Percentiles rank a stretch among this genome's conserved stretches.
phyloP scores from a whole-genome alignment of 768 basidiomycete genomes.

The Kwoniella heveanensis region DNA sequence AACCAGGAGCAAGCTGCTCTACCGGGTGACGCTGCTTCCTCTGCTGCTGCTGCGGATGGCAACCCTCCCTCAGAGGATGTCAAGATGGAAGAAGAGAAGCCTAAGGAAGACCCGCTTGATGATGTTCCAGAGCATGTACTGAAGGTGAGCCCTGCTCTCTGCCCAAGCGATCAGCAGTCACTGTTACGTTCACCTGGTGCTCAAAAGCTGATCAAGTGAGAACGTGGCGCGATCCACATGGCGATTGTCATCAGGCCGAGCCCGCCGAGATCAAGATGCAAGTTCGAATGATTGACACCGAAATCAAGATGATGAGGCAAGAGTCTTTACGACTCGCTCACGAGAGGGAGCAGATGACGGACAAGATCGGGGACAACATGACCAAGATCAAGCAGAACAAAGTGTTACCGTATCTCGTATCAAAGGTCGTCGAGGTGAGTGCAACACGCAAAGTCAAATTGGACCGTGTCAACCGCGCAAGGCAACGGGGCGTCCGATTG shows the following conservation, averaged over 20 bases:
- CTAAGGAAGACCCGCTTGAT: constrained; percentile 70
- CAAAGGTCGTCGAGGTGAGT: constrained; percentile 91
- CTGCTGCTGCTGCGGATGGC: constrained; percentile 17
- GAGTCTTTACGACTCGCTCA: constrained; percentile 89
- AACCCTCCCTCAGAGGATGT: constrained; percentile 39
- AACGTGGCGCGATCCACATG: too few species aligned
- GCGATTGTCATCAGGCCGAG: too few species aligned
- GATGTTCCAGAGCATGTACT: constrained; percentile 90
- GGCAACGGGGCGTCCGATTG: too few species aligned
- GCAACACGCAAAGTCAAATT: too few species aligned
- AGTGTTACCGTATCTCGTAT: constrained; percentile 94
- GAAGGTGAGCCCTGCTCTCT: constrained; percentile 58
- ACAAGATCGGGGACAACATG: constrained; percentile 96
- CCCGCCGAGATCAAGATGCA: constrained; percentile 88
- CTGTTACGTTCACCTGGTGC: too few species aligned
- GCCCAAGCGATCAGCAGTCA: background rate
- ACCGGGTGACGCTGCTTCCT: background rate
- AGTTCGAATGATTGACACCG: constrained; percentile 92
- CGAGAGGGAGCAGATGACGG: constrained; percentile 94
- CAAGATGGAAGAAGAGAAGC: constrained; percentile 44
- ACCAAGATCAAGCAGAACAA: constrained; percentile 99
- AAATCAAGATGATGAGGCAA: constrained; percentile 97
- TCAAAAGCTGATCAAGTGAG: too few species aligned
- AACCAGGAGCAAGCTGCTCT: background rate
- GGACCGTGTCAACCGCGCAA: too few species aligned